These are phyloP conservation scores for Crithidia fasciculata DNA, from an alignment of 208 protist genomes.

Conservation along the genomic window DNA sequence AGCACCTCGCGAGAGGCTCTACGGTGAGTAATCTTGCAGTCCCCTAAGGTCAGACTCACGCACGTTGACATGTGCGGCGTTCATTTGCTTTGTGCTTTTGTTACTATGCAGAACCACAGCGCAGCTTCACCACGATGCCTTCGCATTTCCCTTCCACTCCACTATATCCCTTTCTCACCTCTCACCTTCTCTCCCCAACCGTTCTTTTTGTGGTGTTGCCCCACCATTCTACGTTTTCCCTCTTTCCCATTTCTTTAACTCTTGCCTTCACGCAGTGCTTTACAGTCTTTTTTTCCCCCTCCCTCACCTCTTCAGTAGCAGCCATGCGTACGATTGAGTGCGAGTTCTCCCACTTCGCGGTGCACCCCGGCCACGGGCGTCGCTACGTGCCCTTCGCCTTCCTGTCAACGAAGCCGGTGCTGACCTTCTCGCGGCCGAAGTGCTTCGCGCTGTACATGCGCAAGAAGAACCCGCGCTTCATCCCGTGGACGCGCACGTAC, in stretches of 20 bases:
- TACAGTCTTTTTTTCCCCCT: conserved; percentile 16
- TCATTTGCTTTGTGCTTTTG: too few relatives aligned
- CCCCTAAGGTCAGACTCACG: too few relatives aligned
- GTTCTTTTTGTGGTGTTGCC: too few relatives aligned
- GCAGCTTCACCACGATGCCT: too few relatives aligned
- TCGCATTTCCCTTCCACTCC: too few relatives aligned
- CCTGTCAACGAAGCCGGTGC: conserved; percentile 94
- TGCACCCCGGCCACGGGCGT: conserved; percentile 94
- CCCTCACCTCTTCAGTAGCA: conserved; percentile 22
- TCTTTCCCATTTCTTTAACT: neutral
- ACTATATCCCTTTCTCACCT: too few relatives aligned
- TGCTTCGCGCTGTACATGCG: conserved; percentile 92
- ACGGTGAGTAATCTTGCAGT: too few relatives aligned
- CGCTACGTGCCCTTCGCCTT: conserved; percentile 94
- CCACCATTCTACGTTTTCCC: too few relatives aligned
- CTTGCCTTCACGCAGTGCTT: conserved; percentile 3
- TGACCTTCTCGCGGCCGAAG: conserved; percentile 92
- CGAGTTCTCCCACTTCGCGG: conserved; percentile 93
- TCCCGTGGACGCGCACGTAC: conserved; percentile 94
- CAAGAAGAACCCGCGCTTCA: conserved; percentile 95
- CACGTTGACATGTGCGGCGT: too few relatives aligned
- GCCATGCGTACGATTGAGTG: conserved; percentile 92
- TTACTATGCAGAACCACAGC: too few relatives aligned
- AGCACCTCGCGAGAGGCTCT: too few relatives aligned
- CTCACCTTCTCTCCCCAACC: too few relatives aligned